Conservation (phyloP, 108 stramenopile genomes). For the Skeletonema tropicum region DNA sequence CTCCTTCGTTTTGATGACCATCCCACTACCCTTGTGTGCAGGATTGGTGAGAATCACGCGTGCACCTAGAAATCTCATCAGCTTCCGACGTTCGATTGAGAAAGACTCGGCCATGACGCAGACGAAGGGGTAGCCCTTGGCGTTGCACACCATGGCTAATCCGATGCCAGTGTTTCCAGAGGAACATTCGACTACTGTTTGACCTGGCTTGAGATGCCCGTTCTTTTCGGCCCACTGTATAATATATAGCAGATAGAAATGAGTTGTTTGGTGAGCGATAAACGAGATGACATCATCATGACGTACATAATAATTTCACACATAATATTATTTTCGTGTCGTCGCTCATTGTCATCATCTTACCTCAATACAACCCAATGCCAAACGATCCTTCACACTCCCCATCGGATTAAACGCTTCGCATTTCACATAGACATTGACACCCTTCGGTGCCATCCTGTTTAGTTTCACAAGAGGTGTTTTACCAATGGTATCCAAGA, state of each 20-base stretch:
- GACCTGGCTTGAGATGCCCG: conserved; percentile 72
- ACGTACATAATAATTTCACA: no score
- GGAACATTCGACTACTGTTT: conserved; percentile 87
- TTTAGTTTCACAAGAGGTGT: conserved; percentile 49
- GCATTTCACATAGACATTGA: conserved; percentile 57
- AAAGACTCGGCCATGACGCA: conserved; percentile 61
- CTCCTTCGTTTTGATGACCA: conserved; percentile 32
- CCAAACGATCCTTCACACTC: conserved; percentile 87
- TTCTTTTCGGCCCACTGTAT: conserved; percentile 82
- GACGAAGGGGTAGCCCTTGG: conserved; percentile 76
- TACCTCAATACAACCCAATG: conserved; percentile 68
- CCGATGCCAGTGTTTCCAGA: conserved; percentile 90
- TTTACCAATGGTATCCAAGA: conserved; percentile 49
- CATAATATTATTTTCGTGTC: no score
- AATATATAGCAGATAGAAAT: no score
- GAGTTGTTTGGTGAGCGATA: no score
- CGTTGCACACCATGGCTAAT: conserved; percentile 67
- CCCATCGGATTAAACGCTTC: conserved; percentile 80
- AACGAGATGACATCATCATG: no score
- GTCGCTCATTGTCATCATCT: no score
- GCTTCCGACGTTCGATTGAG: conserved; percentile 50
- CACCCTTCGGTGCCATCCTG: conserved; percentile 35
- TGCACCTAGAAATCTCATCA: conserved; percentile 52
- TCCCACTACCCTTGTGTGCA: conserved; percentile 28
- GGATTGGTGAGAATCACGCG: conserved; percentile 39